Percentiles rank a stretch among this genome's conserved stretches.
Conservation (phyloP, 2,329 filamentous ascomycete species). For the Hortaea werneckii region DNA sequence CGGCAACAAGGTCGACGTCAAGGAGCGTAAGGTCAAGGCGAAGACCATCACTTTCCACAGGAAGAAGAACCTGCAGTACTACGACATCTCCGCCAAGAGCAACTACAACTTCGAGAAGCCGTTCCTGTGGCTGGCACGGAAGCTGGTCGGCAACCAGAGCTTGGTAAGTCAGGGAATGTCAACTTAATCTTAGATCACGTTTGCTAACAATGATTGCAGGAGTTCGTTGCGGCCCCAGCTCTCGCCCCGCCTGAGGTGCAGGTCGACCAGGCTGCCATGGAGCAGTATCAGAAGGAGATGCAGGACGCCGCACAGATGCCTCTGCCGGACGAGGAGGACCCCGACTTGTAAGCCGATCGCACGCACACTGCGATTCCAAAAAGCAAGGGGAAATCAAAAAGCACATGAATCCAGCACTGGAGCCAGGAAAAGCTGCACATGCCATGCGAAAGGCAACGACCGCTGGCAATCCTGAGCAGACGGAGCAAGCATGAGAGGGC, state of each 20-base stretch:
- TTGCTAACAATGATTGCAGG: constrained; percentile 43
- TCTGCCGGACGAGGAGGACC: constrained; percentile 89
- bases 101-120: constrained; percentile 99
- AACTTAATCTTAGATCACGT: background rate
- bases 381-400: constrained; percentile 1
- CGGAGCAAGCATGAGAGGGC: background rate
- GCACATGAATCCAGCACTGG: constrained; percentile 4
- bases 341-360: constrained; percentile 41
- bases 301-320: constrained; percentile 66
- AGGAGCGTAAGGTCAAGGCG: constrained; percentile 99
- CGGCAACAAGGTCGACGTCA: constrained; percentile 99
- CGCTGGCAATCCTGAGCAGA: background rate
- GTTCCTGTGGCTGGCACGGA: constrained; percentile 97
- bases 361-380: background rate
- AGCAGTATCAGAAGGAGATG: constrained; percentile 85
- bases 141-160: constrained; percentile 87
- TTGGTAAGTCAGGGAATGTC: constrained; percentile 51
- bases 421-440: constrained; percentile 7
- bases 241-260: constrained; percentile 86
- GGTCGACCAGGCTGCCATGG: constrained; percentile 75
- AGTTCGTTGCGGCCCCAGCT: constrained; percentile 92
- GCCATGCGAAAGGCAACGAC: background rate
- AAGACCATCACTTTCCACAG: constrained; percentile 99
- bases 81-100: constrained; percentile 98
- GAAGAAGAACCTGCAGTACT: constrained; percentile 99